Percentiles rank a stretch among this genome's conserved stretches.
Conservation (phyloP, 306 rosid species). For the Pachyrhizus erosus region DNA sequence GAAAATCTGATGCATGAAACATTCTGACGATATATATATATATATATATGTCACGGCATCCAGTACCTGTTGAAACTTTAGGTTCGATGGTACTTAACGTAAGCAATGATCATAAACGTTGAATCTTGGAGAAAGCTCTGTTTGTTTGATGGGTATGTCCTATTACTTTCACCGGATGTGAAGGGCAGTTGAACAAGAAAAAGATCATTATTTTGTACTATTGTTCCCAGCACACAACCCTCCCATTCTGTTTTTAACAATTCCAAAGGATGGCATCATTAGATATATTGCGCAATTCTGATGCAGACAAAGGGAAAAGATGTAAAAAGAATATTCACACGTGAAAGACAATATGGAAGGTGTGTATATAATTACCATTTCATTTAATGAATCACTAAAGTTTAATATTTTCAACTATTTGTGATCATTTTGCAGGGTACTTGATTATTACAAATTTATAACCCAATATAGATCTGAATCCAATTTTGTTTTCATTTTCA, state of each 20-base stretch:
- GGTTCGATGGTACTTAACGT: constrained; percentile 23
- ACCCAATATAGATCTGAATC: constrained; percentile 28
- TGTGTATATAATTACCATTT: constrained; percentile 20
- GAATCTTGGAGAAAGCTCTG: constrained; percentile 18
- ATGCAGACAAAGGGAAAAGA: constrained; percentile 38
- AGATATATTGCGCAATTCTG: constrained; percentile 30
- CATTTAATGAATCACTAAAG: constrained; percentile 31
- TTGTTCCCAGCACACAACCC: constrained; percentile 22
- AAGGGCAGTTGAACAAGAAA: constrained; percentile 38
- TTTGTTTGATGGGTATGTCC: constrained; percentile 26
- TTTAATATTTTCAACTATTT: constrained; percentile 38
- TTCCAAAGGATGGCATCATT: constrained; percentile 42
- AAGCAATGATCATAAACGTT: constrained; percentile 43
- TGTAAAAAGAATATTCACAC: constrained; percentile 44
- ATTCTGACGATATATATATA: no score
- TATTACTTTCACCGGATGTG: constrained; percentile 35
- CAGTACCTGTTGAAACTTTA: constrained; percentile 27
- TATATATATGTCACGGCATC: no score
- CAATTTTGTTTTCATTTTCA: constrained; percentile 6
- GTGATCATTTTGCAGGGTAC: constrained; percentile 24
- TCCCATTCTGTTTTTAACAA: constrained; percentile 42
- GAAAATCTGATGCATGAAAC: no score
- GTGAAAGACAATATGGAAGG: constrained; percentile 47
- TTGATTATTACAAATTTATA: constrained; percentile 23
- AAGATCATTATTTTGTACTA: constrained; percentile 22